Conservation (phyloP, 768 basidiomycete species). For the Tephrocybe sp. region DNA sequence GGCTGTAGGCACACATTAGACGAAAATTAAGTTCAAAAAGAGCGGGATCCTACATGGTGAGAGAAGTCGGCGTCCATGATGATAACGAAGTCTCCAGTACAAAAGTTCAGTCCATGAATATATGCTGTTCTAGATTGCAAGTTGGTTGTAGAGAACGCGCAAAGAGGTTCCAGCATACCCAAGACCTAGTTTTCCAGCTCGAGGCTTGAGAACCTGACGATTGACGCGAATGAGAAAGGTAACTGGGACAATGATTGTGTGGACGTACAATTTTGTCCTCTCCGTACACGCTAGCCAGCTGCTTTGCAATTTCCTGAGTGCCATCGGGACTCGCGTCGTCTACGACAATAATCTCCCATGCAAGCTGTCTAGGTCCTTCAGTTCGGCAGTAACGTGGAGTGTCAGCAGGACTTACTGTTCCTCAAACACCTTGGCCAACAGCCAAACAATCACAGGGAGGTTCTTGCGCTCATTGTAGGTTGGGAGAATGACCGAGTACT, state of each 20-base stretch:
- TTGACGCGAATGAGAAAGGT: conserved; percentile 4
- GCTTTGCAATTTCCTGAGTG: conserved; percentile 83
- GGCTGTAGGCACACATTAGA: conserved; percentile 48
- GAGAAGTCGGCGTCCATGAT: conserved; percentile 99
- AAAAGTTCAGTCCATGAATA: conserved; percentile 88
- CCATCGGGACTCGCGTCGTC: conserved; percentile 94
- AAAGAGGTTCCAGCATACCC: conserved; percentile 50
- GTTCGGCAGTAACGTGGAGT: not conserved
- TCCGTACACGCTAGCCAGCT: conserved; percentile 79
- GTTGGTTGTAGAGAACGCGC: not conserved
- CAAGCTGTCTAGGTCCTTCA: conserved; percentile 50
- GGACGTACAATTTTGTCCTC: conserved; percentile 75
- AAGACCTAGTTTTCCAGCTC: conserved; percentile 88
- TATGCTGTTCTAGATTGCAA: conserved; percentile 63
- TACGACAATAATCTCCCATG: conserved; percentile 89
- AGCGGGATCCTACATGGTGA: conserved; percentile 72
- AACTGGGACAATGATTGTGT: not conserved
- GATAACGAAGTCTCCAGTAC: conserved; percentile 89
- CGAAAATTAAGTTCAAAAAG: not conserved
- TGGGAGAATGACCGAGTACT: conserved; percentile 90
- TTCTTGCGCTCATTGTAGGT: conserved; percentile 96
- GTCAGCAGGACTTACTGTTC: conserved; percentile 58
- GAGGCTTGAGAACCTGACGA: conserved; percentile 73
- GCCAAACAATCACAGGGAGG: conserved; percentile 84
- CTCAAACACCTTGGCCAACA: conserved; percentile 74